Base-by-base conservation (phyloP, 2,329 filamentous ascomycete species). In the Ophiostoma quercus region DNA sequence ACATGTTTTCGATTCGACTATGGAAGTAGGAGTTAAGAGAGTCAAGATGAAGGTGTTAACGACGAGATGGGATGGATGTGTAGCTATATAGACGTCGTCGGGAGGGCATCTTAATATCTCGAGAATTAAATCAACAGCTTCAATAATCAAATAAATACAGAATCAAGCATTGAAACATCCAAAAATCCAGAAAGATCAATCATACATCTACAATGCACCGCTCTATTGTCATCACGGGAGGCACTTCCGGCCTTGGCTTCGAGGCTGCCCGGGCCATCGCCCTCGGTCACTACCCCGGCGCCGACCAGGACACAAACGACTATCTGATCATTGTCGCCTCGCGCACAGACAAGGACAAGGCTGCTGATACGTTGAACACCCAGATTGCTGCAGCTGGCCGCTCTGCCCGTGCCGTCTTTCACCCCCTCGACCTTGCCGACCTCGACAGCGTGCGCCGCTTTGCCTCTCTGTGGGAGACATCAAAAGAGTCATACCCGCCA, bases 211-310 rank as follows among this genome's bases (percentile, higher is more conserved):
- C 43, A 41, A 71, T 66, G 67, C 47, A 47, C 22, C 69, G 69
- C 37, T 43, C 70, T 14, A 67, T 71, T 47, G 14, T 71, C 68
- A 66, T 71, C 62, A 70, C 70, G 3, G 70, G 70, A 39, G 70
- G 70, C 68, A 71, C 70, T 4, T 16, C 51, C 34, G 51, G 41
- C 29, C 66, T 71, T 37, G 70, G 70, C 57, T 70, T 68, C 60
- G 57, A 70, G 39, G 66, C 70, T 14, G 70, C 70, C 34, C 68
- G 47, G 8, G 57, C 60, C 60, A 69, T 71, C 19, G 70, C 70
- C 66, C 43, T 47, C 8, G 60, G 65, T 6, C 12, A 66, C 34
- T 68, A 69, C 25, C 51, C 69, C 25, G 69, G 66, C 54, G 63
- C 39, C 39, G 43, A 70, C 14, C 43, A 63, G 19, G 51, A 68